These are phyloP conservation scores for Artomyces pyxidatus DNA, from an alignment of 768 basidiomycete genomes.

Conservation along the genomic window DNA sequence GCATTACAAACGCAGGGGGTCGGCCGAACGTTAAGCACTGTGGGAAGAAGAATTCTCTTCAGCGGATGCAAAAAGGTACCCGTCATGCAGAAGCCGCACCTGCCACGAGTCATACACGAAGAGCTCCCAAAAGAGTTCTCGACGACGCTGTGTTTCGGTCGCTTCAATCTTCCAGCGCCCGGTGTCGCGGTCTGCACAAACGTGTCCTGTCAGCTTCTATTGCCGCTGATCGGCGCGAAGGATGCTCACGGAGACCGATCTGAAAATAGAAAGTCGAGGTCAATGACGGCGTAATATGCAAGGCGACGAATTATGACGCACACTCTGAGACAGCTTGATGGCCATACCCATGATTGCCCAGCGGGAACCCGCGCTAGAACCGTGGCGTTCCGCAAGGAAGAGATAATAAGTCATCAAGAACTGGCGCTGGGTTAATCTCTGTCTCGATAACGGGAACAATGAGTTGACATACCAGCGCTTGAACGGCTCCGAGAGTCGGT, in stretches of 20 bases:
- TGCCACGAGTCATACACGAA: slow-evolving; percentile 65
- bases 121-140: slow-evolving; percentile 55
- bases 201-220: slow-evolving; percentile 8
- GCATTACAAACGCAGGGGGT: slow-evolving; percentile 51
- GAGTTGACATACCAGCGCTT: slow-evolving; percentile 45
- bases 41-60: not conserved
- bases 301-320: slow-evolving; percentile 24
- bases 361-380: slow-evolving; percentile 30
- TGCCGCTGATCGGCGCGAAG: not conserved
- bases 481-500: slow-evolving; percentile 54
- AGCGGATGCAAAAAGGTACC: not conserved
- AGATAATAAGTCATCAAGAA: slow-evolving; percentile 44
- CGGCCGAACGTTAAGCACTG: slow-evolving; percentile 67
- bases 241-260: slow-evolving; percentile 62
- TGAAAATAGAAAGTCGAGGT: slow-evolving; percentile 19
- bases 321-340: slow-evolving; percentile 65
- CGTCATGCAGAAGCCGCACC: slow-evolving; percentile 29
- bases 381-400: slow-evolving; percentile 38
- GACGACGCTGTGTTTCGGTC: slow-evolving; percentile 48
- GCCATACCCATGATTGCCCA: slow-evolving; percentile 68
- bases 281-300: too few species aligned
- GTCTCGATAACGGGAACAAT: slow-evolving; percentile 14
- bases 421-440: too few species aligned
- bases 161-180: slow-evolving; percentile 53
- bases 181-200: slow-evolving; percentile 53